Evolutionary conservation across 2,329 filamentous ascomycete genomes (phyloP), one percentile per base, ranked within the genome.

Genomic region (Botryotinia narcissicola): DNA sequence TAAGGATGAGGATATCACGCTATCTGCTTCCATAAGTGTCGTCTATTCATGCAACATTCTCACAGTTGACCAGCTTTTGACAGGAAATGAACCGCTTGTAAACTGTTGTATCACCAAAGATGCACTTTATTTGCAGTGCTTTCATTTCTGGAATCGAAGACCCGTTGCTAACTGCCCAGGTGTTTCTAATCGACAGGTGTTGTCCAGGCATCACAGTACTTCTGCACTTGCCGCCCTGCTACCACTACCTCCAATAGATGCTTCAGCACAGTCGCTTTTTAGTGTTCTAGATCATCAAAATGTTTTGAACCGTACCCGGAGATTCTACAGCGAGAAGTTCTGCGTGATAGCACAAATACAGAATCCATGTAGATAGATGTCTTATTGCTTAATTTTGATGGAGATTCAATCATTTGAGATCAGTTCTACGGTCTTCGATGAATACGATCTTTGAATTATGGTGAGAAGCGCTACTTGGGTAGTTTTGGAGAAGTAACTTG

Each of bases 71-170:
- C 48, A 14, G n/a, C 25, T 2, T n/a, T 51, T n/a, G 10, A 51
- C 25, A 6, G 12, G 1, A 6, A n/a, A n/a, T n/a, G 1, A n/a
- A 16, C 12, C 12, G 6, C 6, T 1, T 16, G 25, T 54, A 14
- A 16, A 54, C 12, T 54, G 1, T 0, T 16, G 48, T 3, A n/a
- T 54, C 12, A 16, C 12, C 2, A n/a, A 7, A 54, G 3, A 54
- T 6, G 7, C n/a, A 16, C 4, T 16, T n/a, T 12, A 51, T 1
- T 25, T 0, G 14, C 12, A 0, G 2, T 3, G 16, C 4, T 1
- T 16, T 1, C 16, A n/a, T 16, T 7, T 16, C 2, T 54, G 12
- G n/a, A 54, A 1, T n/a, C 1, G 12, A 54, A n/a, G 12, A 7
- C 5, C 14, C 25, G 12, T n/a, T n/a, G 25, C 2, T 16, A n/a